Evolutionary conservation across 331 rosid genomes (phyloP).

Genomic region (Quercus tomentella): DNA sequence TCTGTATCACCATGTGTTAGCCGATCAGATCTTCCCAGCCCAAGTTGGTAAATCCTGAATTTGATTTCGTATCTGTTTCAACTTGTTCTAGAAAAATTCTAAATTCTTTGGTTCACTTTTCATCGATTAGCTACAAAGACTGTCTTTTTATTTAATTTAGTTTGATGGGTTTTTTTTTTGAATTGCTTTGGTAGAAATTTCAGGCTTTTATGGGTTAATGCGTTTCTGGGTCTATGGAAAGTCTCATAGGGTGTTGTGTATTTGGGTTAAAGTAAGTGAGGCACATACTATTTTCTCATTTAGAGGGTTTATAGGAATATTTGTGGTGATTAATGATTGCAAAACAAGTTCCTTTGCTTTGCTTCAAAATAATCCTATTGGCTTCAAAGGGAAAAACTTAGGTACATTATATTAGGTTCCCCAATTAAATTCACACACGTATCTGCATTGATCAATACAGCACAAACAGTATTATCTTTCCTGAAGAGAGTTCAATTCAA

Average conservation of each 20-base stretch:
- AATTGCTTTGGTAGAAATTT: background rate
- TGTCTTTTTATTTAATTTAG: background rate
- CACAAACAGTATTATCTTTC: no score
- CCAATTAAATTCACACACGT: no score
- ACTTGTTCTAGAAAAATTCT: background rate
- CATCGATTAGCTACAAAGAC: background rate
- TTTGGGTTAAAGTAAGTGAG: background rate
- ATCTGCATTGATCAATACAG: no score
- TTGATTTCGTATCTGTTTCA: background rate
- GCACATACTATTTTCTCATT: background rate
- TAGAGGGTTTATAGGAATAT: no score
- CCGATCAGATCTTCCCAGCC: constrained; percentile 55
- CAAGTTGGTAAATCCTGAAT: constrained; percentile 38
- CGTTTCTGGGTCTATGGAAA: background rate
- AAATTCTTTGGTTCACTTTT: background rate
- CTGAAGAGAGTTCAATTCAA: no score
- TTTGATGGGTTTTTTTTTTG: background rate
- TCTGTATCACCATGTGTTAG: constrained; percentile 27
- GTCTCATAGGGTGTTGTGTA: background rate
- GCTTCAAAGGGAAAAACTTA: no score
- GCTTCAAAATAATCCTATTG: no score
- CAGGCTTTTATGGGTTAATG: background rate
- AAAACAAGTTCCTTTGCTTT: no score
- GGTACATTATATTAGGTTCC: no score
- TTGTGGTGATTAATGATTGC: no score